Percentiles rank a stretch among this genome's conserved stretches.
These are phyloP conservation scores for Trichoderma oligosporum DNA, from an alignment of 2,329 filamentous ascomycete genomes.

Conservation along the genomic window DNA sequence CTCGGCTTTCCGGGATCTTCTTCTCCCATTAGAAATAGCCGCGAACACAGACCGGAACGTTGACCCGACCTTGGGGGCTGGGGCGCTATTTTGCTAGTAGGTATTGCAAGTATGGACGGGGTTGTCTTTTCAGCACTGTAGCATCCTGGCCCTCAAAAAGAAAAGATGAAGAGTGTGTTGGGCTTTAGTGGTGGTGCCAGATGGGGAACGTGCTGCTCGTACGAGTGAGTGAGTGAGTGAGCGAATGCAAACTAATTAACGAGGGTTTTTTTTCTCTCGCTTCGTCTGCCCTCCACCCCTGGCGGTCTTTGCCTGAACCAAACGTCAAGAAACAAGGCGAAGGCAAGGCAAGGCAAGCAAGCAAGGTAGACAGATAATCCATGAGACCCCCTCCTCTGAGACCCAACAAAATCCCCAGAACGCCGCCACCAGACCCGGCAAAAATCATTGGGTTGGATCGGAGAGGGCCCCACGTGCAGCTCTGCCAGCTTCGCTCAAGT, in stretches of 20 bases:
- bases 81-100: too few relatives aligned
- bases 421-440: constrained; percentile 11
- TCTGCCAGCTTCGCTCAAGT: not conserved
- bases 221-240: not conserved
- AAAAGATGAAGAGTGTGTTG: too few relatives aligned
- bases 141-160: too few relatives aligned
- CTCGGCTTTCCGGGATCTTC: constrained; percentile 8
- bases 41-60: too few relatives aligned
- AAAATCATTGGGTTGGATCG: not conserved
- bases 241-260: not conserved
- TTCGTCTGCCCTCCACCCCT: too few relatives aligned
- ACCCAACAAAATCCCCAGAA: constrained; percentile 13
- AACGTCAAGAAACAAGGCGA: too few relatives aligned
- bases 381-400: not conserved
- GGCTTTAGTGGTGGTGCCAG: not conserved
- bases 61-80: too few relatives aligned
- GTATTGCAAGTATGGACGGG: too few relatives aligned
- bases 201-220: constrained; percentile 6
- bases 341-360: not conserved
- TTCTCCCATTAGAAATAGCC: not conserved
- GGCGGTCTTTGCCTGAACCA: too few relatives aligned
- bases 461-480: too few relatives aligned
- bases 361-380: not conserved
- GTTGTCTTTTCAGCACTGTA: too few relatives aligned
- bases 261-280: not conserved